Percentiles rank a stretch among this genome's conserved stretches.
phyloP scores from a whole-genome alignment of 768 basidiomycete genomes.

The Auricularia cornea region DNA sequence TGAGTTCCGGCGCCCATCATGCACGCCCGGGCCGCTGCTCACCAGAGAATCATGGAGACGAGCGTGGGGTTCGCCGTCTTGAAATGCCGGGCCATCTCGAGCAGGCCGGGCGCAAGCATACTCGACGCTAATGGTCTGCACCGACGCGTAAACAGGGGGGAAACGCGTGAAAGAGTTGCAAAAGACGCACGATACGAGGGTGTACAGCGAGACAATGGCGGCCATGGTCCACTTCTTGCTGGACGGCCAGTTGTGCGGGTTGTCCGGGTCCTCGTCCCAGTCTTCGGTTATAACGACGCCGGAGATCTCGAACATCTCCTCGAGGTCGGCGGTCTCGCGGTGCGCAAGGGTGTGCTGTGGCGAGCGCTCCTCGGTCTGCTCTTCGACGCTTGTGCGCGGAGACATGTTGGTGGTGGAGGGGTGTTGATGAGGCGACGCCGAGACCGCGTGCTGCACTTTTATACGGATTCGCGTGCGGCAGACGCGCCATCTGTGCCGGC shows the following conservation, averaged over 20 bases:
- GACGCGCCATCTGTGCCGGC: too few relatives aligned
- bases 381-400: too few relatives aligned
- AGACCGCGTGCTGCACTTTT: too few relatives aligned
- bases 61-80: slow-evolving; percentile 33
- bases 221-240: slow-evolving; percentile 45
- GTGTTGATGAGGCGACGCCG: too few relatives aligned
- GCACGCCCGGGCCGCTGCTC: neutral
- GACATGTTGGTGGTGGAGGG: too few relatives aligned
- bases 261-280: slow-evolving; percentile 52
- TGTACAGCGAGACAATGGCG: slow-evolving; percentile 19
- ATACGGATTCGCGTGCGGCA: too few relatives aligned
- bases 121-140: slow-evolving; percentile 40
- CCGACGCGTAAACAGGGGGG: slow-evolving; percentile 27
- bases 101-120: slow-evolving; percentile 67
- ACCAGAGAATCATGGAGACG: neutral
- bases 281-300: neutral
- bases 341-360: too few relatives aligned
- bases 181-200: slow-evolving; percentile 24
- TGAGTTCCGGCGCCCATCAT: slow-evolving; percentile 24
- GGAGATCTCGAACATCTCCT: neutral
- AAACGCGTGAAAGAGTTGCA: slow-evolving; percentile 18
- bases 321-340: neutral
- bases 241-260: slow-evolving; percentile 59
- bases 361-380: too few relatives aligned
- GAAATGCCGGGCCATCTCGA: slow-evolving; percentile 26